Conservation (phyloP, 192 early-diverging fungal genomes). For the Thamnidium elegans region DNA sequence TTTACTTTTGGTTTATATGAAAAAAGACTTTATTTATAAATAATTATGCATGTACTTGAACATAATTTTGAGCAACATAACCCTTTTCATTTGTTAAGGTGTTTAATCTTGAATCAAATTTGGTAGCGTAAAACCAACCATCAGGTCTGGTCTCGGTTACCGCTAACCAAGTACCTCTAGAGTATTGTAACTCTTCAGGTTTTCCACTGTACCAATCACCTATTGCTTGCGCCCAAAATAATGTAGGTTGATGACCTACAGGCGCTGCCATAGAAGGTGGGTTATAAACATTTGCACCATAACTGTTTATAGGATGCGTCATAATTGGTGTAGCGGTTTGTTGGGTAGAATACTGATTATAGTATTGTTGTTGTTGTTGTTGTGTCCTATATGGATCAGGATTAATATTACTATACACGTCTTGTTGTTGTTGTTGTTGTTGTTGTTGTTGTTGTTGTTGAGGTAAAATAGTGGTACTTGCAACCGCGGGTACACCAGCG, state of each 20-base stretch:
- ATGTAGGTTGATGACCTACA: background rate
- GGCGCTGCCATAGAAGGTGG: background rate
- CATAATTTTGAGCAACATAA: conserved; percentile 13
- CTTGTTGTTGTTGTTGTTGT: no score
- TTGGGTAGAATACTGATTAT: no score
- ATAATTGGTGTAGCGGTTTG: no score
- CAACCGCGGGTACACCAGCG: no score
- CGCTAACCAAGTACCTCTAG: conserved; percentile 37
- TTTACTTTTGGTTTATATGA: background rate
- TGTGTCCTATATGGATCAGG: no score
- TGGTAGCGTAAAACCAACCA: conserved; percentile 49
- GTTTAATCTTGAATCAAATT: conserved; percentile 26
- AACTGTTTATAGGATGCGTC: no score
- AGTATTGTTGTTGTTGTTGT: no score
- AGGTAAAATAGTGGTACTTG: no score
- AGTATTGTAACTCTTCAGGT: conserved; percentile 44
- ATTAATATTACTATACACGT: no score
- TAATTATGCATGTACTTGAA: conserved; percentile 1
- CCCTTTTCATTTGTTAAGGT: conserved; percentile 14
- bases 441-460: no score
- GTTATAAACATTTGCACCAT: no score
- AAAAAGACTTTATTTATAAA: background rate
- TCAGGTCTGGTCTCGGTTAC: conserved; percentile 37
- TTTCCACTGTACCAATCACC: conserved; percentile 44
- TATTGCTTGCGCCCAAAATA: conserved; percentile 32